These are phyloP conservation scores for Penicillium griseofulvum DNA, from an alignment of 2,329 filamentous ascomycete species.

Conservation along the genomic window DNA sequence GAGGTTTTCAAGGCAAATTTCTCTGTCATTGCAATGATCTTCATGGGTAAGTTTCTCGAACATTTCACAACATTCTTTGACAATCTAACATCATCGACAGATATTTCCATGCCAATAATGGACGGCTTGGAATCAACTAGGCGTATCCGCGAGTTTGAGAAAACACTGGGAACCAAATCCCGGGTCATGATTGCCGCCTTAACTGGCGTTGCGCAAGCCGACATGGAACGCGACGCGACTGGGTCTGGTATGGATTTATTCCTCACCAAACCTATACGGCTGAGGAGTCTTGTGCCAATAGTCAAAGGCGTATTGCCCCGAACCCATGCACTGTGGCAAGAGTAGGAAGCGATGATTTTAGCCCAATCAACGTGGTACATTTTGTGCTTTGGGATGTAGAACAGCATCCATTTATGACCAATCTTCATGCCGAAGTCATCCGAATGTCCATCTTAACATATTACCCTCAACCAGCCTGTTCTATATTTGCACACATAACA, in stretches of 20 bases:
- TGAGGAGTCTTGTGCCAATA: constrained; percentile 2
- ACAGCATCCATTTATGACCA: not conserved
- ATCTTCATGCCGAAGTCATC: not conserved
- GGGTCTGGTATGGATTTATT: constrained; percentile 32
- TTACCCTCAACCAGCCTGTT: not conserved
- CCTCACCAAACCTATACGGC: constrained; percentile 30
- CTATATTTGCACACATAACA: not conserved
- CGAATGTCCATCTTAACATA: not conserved
- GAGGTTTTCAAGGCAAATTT: constrained; percentile 22
- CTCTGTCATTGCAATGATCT: constrained; percentile 4
- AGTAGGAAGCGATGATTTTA: not conserved
- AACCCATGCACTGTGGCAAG: not conserved
- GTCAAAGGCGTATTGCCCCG: not conserved
- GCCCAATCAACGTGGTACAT: not conserved
- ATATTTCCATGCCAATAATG: constrained; percentile 40
- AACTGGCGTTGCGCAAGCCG: constrained; percentile 29
- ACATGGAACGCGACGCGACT: constrained; percentile 28
- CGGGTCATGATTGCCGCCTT: constrained; percentile 25
- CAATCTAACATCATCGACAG: constrained; percentile 13
- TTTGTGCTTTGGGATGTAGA: not conserved
- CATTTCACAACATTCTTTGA: too few species aligned
- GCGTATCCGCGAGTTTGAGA: constrained; percentile 28
- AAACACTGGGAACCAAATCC: not conserved
- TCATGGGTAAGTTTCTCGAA: constrained; percentile 18
- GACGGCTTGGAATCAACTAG: constrained; percentile 31